Percentiles rank a stretch among this genome's conserved stretches.
Conservation (phyloP, 164 flowering plant species). For the Aristolochia contorta region DNA sequence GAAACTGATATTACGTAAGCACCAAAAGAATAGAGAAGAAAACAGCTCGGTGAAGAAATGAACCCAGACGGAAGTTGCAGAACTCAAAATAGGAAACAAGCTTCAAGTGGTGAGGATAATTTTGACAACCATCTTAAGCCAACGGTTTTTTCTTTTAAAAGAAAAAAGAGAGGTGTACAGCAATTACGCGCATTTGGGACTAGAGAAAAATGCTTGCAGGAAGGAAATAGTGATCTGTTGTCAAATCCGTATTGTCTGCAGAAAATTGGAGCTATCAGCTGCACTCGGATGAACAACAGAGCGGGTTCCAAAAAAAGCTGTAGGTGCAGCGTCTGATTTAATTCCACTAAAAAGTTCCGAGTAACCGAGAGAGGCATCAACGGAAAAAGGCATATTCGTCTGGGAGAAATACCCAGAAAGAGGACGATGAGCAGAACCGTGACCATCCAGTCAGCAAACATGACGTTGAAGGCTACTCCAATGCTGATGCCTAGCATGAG, state of each 20-base stretch:
- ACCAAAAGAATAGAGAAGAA: too few species aligned
- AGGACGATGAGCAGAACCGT: constrained; percentile 44
- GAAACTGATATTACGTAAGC: too few species aligned
- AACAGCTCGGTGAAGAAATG: not conserved
- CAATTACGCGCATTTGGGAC: too few species aligned
- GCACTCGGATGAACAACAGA: not conserved
- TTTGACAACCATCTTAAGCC: too few species aligned
- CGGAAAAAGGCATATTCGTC: not conserved
- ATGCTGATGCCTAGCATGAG: constrained; percentile 56
- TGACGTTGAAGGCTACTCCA: constrained; percentile 49
- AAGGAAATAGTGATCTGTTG: too few species aligned
- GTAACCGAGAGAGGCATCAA: not conserved
- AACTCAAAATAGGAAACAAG: not conserved
- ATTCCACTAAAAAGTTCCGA: not conserved
- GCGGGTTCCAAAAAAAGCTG: not conserved
- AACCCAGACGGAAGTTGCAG: not conserved
- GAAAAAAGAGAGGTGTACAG: not conserved
- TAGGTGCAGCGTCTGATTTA: not conserved
- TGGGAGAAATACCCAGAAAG: constrained; percentile 31
- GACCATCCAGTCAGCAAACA: constrained; percentile 67
- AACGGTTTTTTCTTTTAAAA: too few species aligned
- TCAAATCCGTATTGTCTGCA: too few species aligned
- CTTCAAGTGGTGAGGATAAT: not conserved
- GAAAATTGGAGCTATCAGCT: too few species aligned
- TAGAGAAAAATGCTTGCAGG: too few species aligned